Conservation (phyloP, 2,329 filamentous ascomycete genomes). For the Pochonia chlamydosporia region DNA sequence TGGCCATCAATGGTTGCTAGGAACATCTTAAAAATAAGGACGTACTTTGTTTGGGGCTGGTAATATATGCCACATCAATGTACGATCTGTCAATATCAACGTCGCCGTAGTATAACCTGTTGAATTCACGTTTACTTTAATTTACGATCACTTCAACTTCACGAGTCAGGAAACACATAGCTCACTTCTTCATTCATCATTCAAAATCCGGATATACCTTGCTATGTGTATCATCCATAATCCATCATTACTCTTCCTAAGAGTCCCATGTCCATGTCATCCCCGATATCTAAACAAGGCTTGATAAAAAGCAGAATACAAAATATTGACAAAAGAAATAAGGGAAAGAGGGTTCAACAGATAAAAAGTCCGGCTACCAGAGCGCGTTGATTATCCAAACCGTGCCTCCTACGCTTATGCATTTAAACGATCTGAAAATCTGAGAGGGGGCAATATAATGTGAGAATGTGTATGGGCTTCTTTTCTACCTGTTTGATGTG, state of each 20-base stretch:
- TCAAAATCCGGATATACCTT: background rate
- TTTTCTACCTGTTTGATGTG: conserved; percentile 20
- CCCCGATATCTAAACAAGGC: background rate
- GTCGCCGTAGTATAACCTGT: too few relatives aligned
- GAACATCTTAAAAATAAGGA: too few relatives aligned
- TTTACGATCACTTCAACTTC: too few relatives aligned
- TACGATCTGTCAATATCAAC: too few relatives aligned
- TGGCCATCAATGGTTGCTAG: too few relatives aligned
- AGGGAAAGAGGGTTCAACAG: background rate
- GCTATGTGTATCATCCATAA: background rate
- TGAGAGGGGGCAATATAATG: too few relatives aligned
- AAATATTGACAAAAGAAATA: background rate
- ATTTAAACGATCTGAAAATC: too few relatives aligned
- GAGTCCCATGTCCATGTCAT: background rate
- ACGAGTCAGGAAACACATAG: too few relatives aligned
- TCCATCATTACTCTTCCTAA: background rate
- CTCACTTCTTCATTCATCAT: background rate
- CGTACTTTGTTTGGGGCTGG: too few relatives aligned
- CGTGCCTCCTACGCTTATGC: background rate
- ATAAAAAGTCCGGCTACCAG: background rate
- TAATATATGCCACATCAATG: too few relatives aligned
- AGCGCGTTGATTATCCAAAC: background rate
- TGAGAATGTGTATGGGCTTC: too few relatives aligned
- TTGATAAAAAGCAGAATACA: background rate
- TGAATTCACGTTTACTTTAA: too few relatives aligned